Base-by-base conservation (phyloP, 2,329 filamentous ascomycete species). In the Monosporascus sp. region DNA sequence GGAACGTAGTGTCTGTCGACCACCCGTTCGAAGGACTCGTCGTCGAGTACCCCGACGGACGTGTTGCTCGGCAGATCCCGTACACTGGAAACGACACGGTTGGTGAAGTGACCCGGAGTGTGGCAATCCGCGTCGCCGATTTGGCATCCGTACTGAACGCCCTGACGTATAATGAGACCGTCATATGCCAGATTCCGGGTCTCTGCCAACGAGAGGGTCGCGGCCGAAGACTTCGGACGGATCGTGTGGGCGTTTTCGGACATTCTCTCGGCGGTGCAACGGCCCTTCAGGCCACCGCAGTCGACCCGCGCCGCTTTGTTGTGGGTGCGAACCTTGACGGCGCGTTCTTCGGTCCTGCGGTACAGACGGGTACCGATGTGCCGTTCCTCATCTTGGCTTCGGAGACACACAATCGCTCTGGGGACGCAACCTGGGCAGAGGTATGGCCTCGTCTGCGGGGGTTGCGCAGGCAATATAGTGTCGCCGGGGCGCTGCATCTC, bases 1-100 rank as follows among this genome's bases (percentile, higher is more conserved):
- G 72, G 48, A 65, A 72, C 0, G 74, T 81, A 2, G 64, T 78
- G 14, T 65, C 76, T 0, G 64, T 81, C 24, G 79, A 81, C 52
- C 78, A 80, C 49, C 70, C 78, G 0, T 73, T 75, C 48, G 77
- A 80, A 48, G 68, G 72, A 0, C 53, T 62, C 0, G 65, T 76
- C 20, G 70, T 81, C 8, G 71, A 78, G 52, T 78, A 76, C n/a
- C 73, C 76, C 0, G 65, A 78, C 52, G 76, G 71, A 4, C 65
- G 66, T 1, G 55, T 70, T 8, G 60, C 60, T 52, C 54, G 63
- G 1, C 54, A 52, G 3, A 58, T 63, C 37, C 46, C 17, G 46
- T 53, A 49, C 20, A 19, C 52, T 0, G 55, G 37, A 44, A 60
- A 24, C 5, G 24, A 24, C 24, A 4, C 3, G 5, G 3, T 24